Percentiles rank a stretch among this genome's conserved stretches.
These are phyloP conservation scores for Choanephora cucurbitarum DNA, from an alignment of 371 early-diverging fungal genomes.

Conservation along the genomic window DNA sequence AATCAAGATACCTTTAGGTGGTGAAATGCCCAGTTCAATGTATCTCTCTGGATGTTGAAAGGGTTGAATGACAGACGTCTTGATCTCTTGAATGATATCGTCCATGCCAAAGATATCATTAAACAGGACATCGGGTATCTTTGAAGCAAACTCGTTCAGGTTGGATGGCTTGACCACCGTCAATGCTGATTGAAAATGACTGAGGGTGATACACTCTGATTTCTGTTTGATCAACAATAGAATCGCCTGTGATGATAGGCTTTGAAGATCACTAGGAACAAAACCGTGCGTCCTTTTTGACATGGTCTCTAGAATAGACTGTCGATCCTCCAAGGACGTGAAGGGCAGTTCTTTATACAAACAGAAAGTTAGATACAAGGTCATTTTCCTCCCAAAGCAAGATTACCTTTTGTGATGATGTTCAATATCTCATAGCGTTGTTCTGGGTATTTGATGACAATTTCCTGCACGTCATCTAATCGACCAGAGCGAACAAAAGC, in stretches of 20 bases:
- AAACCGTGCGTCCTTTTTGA: conserved; percentile 95
- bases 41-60: conserved; percentile 88
- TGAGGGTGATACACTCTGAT: neutral
- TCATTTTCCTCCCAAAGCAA: too few relatives aligned
- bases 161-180: conserved; percentile 59
- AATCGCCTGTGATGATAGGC: conserved; percentile 60
- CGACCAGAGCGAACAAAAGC: conserved; percentile 61
- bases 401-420: conserved; percentile 56
- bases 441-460: conserved; percentile 46
- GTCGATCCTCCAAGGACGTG: conserved; percentile 43
- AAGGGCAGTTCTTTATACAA: conserved; percentile 68
- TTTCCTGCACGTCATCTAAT: conserved; percentile 53
- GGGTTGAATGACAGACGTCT: conserved; percentile 72
- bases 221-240: conserved; percentile 45
- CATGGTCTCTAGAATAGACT: conserved; percentile 70
- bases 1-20: conserved; percentile 95
- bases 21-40: conserved; percentile 83
- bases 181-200: conserved; percentile 52
- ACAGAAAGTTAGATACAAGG: too few relatives aligned
- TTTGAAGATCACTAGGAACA: conserved; percentile 75
- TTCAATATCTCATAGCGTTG: conserved; percentile 50
- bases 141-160: conserved; percentile 56
- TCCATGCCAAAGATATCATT: conserved; percentile 70
- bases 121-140: conserved; percentile 65
- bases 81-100: conserved; percentile 61